A percentile compares a stretch with the other conserved stretches of the same genome.
phyloP scores from a whole-genome alignment of 345 rosid species.

The Populus euphratica region DNA sequence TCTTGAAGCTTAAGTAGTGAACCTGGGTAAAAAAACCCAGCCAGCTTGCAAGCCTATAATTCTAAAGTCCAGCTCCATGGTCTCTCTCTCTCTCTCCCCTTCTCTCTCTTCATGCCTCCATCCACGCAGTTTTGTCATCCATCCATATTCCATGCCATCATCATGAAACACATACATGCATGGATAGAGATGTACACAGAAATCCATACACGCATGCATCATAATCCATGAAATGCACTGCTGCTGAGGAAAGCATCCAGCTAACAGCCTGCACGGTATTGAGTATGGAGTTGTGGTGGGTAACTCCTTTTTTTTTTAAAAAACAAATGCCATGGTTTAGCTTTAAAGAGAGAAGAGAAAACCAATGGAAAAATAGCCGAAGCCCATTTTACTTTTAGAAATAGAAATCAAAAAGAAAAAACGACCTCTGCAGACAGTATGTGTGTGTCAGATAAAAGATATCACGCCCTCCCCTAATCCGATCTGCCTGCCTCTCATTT shows the following conservation, averaged over 20 bases:
- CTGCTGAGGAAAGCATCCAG: conserved; percentile 3
- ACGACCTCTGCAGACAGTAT: conserved; percentile 5
- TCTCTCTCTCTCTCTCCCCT: neutral
- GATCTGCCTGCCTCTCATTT: conserved; percentile 14
- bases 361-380: neutral
- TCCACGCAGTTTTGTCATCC: neutral
- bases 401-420: neutral
- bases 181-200: neutral
- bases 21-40: neutral
- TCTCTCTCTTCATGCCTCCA: conserved; percentile 3
- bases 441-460: conserved; percentile 22
- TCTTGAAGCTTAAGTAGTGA: too few species aligned
- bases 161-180: neutral
- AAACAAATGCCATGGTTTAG: too few species aligned
- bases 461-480: neutral
- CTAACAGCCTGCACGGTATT: neutral
- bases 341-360: neutral
- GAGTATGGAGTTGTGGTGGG: neutral
- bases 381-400: too few species aligned
- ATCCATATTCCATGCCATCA: neutral
- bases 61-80: neutral
- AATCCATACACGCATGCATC: conserved; percentile 5
- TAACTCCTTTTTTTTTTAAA: too few species aligned
- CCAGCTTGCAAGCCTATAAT: neutral
- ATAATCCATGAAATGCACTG: neutral